A percentile compares a stretch with the other conserved stretches of the same genome.
phyloP scores from a whole-genome alignment of 2,329 filamentous ascomycete species.

The Xylariaceae sp. region DNA sequence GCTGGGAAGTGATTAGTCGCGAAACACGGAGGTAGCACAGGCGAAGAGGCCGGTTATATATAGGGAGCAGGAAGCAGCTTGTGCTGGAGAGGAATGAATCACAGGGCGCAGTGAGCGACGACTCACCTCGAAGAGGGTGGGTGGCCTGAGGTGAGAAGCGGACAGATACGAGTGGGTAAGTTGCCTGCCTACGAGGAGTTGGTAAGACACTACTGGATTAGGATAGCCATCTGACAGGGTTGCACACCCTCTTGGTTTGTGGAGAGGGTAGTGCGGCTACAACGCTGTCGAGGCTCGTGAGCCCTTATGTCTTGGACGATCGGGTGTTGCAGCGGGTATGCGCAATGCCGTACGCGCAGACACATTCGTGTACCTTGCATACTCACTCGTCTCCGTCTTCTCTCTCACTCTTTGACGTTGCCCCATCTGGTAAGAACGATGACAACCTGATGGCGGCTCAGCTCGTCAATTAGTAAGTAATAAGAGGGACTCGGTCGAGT shows the following conservation, averaged over 20 bases:
- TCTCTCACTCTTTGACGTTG: constrained; percentile 3
- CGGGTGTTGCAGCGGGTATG: constrained; percentile 20
- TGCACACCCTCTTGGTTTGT: constrained; percentile 20
- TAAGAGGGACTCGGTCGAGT: background rate
- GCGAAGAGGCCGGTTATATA: too few species aligned
- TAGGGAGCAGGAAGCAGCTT: too few species aligned
- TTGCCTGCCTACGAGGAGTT: constrained; percentile 8
- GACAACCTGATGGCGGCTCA: too few species aligned
- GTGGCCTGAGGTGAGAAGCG: constrained; percentile 19
- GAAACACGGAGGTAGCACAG: constrained; percentile 19
- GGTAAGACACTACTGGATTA: constrained; percentile 22
- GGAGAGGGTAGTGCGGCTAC: constrained; percentile 18
- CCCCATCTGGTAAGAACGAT: too few species aligned
- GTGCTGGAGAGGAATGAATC: constrained; percentile 20
- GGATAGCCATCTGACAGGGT: constrained; percentile 29
- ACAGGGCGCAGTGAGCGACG: constrained; percentile 17
- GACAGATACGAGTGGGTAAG: constrained; percentile 20
- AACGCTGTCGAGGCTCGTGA: constrained; percentile 28
- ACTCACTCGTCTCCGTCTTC: background rate
- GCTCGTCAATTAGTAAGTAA: constrained; percentile 2
- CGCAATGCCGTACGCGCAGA: constrained; percentile 22
- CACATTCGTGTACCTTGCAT: constrained; percentile 33
- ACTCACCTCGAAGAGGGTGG: constrained; percentile 24
- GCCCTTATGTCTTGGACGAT: constrained; percentile 24
- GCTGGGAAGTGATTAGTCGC: constrained; percentile 21